Conservation (phyloP, 176 grass and related monocot species). For the Oryza coarctata region DNA sequence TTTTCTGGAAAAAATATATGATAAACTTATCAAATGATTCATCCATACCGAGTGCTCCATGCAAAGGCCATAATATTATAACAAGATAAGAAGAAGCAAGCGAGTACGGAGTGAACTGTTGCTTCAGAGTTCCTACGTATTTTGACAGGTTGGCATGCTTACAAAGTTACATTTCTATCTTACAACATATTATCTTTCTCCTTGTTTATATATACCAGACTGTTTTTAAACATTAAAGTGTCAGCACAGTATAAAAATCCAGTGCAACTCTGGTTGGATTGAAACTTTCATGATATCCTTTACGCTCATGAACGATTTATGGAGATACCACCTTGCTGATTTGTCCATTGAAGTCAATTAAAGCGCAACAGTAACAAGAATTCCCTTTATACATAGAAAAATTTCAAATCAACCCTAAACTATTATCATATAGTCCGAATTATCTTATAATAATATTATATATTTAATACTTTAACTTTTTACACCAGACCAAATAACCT, state of each 20-base stretch:
- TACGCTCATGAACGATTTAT: constrained; percentile 1
- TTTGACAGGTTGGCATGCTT: constrained; percentile 1
- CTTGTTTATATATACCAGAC: constrained; percentile 6
- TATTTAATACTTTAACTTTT: no score
- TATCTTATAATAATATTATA: no score
- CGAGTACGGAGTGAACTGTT: background rate
- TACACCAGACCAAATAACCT: no score
- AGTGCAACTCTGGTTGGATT: background rate
- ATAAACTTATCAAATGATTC: no score
- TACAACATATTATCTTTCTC: background rate
- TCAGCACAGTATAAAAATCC: background rate
- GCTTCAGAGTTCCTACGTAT: background rate
- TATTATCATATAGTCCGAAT: no score
- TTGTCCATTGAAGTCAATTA: constrained; percentile 8
- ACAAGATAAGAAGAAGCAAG: background rate
- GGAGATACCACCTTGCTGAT: background rate
- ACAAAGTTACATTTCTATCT: background rate
- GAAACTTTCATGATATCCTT: constrained; percentile 1
- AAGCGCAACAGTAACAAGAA: background rate
- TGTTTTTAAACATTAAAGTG: background rate
- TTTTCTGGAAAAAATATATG: no score
- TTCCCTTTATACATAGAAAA: background rate
- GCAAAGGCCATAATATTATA: background rate
- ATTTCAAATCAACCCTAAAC: no score
- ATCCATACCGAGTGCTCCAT: background rate